Base-by-base conservation (phyloP, 2,329 filamentous ascomycete genomes). In the Coniochaeta hoffmannii region DNA sequence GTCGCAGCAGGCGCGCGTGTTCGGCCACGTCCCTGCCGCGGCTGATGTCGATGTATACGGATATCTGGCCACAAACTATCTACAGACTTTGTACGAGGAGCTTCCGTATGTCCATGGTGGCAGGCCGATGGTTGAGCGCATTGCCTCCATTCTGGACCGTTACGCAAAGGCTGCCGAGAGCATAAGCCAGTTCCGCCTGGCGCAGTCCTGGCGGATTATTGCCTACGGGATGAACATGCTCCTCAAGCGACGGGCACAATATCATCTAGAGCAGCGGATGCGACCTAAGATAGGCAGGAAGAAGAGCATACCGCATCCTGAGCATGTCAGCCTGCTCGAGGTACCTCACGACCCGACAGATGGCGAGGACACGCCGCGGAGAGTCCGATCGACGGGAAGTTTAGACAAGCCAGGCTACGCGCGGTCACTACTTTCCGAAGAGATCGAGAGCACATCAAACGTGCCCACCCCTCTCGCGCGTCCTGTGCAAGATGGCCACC, bases 151-250 rank as follows among this genome's bases (percentile, higher is more conserved):
- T 9, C 70, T 85, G 58, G 79, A 84, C 58, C 70, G 76, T 34
- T 87, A 80, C 61, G 82, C 82, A 2, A 71, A 68, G 24, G 77
- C 79, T n/a, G 80, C 83, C 1, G 81, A 86, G 60, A 71, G 69
- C 3, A 76, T 79, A 19, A 77, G 76, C 31, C 72, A 81, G 50
- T 86, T 81, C 63, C 76, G 83, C 1, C 72, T 87, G 0, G 81
- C 83, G 5, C 83, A 87, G 63, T 84, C 82, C 1, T 87, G 83
- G 83, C 77, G 82, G 30, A 74, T 86, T 12, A 64, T 87, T 19
- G 76, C 78, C 0, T 85, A 80, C 62, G 78, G 78, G 10, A 76
- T 83, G 60, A 69, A 72, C 19, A 66, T 84, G 12, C 70, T 87
- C 1, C 71, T 87, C 1, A 71, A 70, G 15, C 73, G 76, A 30